A percentile compares a stretch with the other conserved stretches of the same genome.
phyloP scores from a whole-genome alignment of 164 flowering plant species.

The Chimonanthus praecox region DNA sequence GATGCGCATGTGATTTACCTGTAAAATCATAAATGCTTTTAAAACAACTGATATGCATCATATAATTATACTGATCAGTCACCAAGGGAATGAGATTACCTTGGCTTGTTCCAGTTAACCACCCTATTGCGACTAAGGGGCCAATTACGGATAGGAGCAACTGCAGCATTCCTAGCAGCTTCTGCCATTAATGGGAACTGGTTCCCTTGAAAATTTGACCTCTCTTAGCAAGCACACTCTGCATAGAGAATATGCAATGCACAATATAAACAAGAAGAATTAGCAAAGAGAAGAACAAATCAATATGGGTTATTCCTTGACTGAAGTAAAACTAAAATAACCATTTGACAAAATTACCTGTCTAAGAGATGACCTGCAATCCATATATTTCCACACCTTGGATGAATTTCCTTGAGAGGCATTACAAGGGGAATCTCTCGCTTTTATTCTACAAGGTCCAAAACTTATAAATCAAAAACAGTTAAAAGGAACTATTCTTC shows the following conservation, averaged over 20 bases:
- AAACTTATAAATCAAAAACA: background rate
- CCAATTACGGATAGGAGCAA: conserved; percentile 51
- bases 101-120: conserved; percentile 45
- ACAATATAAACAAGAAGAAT: background rate
- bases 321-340: background rate
- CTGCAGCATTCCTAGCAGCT: conserved; percentile 68
- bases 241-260: conserved; percentile 3
- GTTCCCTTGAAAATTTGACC: conserved; percentile 68
- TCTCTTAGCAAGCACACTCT: conserved; percentile 82
- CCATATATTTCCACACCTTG: conserved; percentile 54
- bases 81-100: conserved; percentile 32
- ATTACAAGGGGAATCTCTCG: conserved; percentile 26
- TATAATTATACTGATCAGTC: background rate
- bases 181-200: conserved; percentile 67
- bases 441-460: conserved; percentile 37
- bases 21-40: conserved; percentile 7
- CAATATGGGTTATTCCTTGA: background rate
- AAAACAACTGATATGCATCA: background rate
- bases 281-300: background rate
- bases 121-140: conserved; percentile 30
- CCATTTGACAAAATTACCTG: conserved; percentile 40
- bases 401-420: conserved; percentile 35
- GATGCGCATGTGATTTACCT: conserved; percentile 52
- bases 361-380: conserved; percentile 67
- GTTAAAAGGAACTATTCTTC: background rate